Conservation (phyloP, 768 basidiomycete genomes). For the Hydnum rufescens region DNA sequence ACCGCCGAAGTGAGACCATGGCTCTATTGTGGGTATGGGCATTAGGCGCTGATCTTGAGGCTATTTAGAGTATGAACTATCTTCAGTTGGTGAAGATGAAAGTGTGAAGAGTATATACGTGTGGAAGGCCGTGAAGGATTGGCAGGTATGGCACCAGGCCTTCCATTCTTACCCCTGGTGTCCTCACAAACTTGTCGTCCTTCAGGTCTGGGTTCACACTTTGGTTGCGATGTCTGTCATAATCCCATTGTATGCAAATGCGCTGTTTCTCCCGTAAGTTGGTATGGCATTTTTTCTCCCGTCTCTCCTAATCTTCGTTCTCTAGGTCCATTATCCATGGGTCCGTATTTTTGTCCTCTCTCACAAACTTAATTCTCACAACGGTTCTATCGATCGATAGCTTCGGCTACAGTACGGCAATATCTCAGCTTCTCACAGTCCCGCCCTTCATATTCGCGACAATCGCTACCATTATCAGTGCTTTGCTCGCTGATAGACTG, state of each 20-base stretch:
- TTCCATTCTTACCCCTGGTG: neutral
- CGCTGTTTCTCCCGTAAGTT: constrained; percentile 48
- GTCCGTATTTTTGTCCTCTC: constrained; percentile 15
- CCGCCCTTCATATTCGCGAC: constrained; percentile 47
- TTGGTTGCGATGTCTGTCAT: constrained; percentile 39
- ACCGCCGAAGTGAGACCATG: neutral
- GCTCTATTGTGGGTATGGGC: too few species aligned
- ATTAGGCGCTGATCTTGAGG: too few species aligned
- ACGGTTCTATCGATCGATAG: constrained; percentile 18
- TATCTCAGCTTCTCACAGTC: constrained; percentile 46
- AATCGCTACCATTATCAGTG: constrained; percentile 30
- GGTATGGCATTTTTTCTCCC: neutral
- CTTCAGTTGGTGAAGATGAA: too few species aligned
- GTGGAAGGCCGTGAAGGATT: constrained; percentile 34
- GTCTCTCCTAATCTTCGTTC: too few species aligned
- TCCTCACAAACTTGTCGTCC: constrained; percentile 2
- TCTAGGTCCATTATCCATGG: constrained; percentile 35
- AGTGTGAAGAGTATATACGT: too few species aligned
- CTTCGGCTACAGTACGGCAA: constrained; percentile 36
- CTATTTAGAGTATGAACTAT: too few species aligned
- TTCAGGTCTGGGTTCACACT: constrained; percentile 33
- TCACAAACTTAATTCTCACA: neutral
- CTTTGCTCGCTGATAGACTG: constrained; percentile 37
- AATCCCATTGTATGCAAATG: constrained; percentile 43
- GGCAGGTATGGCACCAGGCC: constrained; percentile 46